These are phyloP conservation scores for Avena insularis DNA, from an alignment of 176 grass and related monocot species.

Conservation along the genomic window DNA sequence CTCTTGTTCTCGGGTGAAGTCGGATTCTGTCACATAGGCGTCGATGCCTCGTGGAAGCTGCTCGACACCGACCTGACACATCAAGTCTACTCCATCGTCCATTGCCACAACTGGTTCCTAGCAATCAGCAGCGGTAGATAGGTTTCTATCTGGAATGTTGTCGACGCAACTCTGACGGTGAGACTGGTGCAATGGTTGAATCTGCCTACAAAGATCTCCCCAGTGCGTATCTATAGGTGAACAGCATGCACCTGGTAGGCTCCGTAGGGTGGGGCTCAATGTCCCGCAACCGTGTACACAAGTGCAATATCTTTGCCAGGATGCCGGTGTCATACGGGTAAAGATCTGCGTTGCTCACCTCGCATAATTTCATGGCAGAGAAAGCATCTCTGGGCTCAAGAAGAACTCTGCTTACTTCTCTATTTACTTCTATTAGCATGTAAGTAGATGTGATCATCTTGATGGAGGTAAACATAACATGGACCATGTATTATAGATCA, in stretches of 20 bases:
- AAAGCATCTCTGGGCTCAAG: not conserved
- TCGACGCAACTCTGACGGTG: not conserved
- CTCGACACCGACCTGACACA: not conserved
- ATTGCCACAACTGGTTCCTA: not conserved
- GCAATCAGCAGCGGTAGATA: not conserved
- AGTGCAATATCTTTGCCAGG: not conserved
- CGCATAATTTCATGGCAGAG: not conserved
- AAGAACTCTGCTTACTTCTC: conserved; percentile 11
- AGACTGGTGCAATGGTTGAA: not conserved
- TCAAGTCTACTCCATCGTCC: not conserved
- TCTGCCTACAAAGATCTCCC: not conserved
- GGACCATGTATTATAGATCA: not conserved
- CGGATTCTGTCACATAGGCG: conserved; percentile 12
- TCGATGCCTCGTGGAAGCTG: not conserved
- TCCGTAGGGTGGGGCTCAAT: too few relatives aligned
- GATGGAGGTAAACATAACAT: too few relatives aligned
- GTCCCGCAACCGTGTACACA: not conserved
- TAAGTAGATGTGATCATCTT: not conserved
- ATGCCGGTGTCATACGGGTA: not conserved
- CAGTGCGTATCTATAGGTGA: conserved; percentile 1
- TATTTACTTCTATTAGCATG: not conserved
- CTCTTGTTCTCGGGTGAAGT: not conserved
- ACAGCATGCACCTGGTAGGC: conserved; percentile 27
- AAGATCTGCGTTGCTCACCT: not conserved
- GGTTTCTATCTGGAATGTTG: not conserved